Evolutionary conservation across 371 early-diverging fungal genomes (phyloP).

Genomic region (Parasitella parasitica): DNA sequence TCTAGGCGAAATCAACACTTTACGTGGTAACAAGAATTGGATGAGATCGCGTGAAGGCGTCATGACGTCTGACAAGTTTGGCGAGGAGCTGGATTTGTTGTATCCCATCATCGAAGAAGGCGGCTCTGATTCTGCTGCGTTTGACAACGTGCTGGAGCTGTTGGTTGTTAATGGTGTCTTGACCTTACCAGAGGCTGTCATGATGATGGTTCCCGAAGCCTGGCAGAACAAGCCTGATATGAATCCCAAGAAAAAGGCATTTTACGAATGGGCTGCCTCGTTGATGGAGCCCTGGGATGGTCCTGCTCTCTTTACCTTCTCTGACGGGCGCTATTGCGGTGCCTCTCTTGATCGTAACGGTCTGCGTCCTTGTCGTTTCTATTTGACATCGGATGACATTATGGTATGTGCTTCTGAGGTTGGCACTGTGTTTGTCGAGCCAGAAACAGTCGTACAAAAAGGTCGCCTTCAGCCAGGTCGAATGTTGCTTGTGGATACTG

Average conservation of each 20-base stretch:
- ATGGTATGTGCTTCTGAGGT: slow-evolving; percentile 99
- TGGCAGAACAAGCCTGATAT: slow-evolving; percentile 89
- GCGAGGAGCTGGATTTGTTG: slow-evolving; percentile 72
- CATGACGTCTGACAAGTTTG: slow-evolving; percentile 81
- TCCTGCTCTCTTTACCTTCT: slow-evolving; percentile 94
- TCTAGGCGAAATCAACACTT: slow-evolving; percentile 95
- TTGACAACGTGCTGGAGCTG: slow-evolving; percentile 96
- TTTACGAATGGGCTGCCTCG: slow-evolving; percentile 95
- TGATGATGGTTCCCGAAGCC: slow-evolving; percentile 98
- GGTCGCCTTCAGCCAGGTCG: slow-evolving; percentile 95
- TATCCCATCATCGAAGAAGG: slow-evolving; percentile 95
- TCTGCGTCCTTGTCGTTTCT: slow-evolving; percentile 94
- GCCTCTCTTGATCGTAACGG: slow-evolving; percentile 96
- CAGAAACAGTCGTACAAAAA: slow-evolving; percentile 79
- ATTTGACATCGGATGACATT: slow-evolving; percentile 84
- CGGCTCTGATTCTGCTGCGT: slow-evolving; percentile 94
- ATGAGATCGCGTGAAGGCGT: slow-evolving; percentile 97
- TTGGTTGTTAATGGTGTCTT: slow-evolving; percentile 90
- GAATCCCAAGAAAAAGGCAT: slow-evolving; percentile 83
- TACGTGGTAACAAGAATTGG: slow-evolving; percentile 98
- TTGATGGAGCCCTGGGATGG: slow-evolving; percentile 99
- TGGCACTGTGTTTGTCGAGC: slow-evolving; percentile 83
- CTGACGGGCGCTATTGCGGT: slow-evolving; percentile 95
- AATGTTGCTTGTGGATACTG: slow-evolving; percentile 96
- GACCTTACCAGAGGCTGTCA: slow-evolving; percentile 92